Evolutionary conservation across 768 basidiomycete genomes (phyloP), one percentile per base, ranked within the genome.

Genomic region (Boletellus ananas): DNA sequence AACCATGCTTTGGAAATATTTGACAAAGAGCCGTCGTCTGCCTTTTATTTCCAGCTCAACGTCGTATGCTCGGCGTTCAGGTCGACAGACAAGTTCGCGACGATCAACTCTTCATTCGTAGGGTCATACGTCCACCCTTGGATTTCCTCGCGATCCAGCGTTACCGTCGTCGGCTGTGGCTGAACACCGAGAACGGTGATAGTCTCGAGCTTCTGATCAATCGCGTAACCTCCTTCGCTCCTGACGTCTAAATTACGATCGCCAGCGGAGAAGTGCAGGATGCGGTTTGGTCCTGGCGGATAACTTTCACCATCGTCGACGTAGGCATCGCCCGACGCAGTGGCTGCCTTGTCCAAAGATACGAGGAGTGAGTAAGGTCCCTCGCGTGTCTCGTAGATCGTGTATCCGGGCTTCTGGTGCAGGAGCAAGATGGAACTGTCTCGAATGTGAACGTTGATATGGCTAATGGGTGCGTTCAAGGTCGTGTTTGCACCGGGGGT

Each of bases 371-470:
- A 72, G 64, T 79, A 89, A 0, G 84, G 80, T 0, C 79, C 78
- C 37, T 76, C 66, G 4, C 77, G 74, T 1, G 87, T 88, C 62
- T 85, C 85, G 46, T 77, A 74, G 54, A 80, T 76, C 1, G 86
- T 90, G 64, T 88, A 87, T 1, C 67, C 81, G 9, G 87, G 84
- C 45, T 73, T 52, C 10, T 77, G 68, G 60, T 90, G 80, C 35
- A 87, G 63, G 17, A 90, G 75, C 11, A 90, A 63, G 27, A 80
- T 80, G 16, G 84, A 74, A 21, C 82, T 80, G 49, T 83, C 80
- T n/a, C 87, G 79, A 50, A 90, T 65, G 61, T 89, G 86, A 21
- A 89, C 82, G 51, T 84, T 84, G 66, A 90, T 89, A 59, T 87
- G 82, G 16, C 82, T 76, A 3, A 90, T 78, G 4, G 87, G 86